Percentiles rank a stretch among this genome's conserved stretches.
Conservation (phyloP, 805 yeast species). For the Saccharomycopsis babjevae region DNA sequence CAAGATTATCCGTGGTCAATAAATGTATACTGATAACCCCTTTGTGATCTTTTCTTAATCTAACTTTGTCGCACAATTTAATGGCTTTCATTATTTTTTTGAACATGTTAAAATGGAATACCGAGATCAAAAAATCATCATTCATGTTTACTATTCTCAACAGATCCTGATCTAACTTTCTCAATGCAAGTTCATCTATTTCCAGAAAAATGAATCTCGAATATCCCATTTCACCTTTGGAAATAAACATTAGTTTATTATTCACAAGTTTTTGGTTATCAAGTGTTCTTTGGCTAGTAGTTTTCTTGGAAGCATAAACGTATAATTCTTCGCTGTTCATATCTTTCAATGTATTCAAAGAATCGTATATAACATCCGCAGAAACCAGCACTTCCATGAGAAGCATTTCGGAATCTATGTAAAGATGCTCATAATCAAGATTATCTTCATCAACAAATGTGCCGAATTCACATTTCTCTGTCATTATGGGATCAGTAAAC, state of each 20-base stretch:
- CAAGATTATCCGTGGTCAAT: slow-evolving; percentile 24
- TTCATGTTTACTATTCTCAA: slow-evolving; percentile 21
- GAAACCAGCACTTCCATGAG: slow-evolving; percentile 42
- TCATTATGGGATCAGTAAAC: slow-evolving; percentile 43
- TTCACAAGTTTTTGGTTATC: slow-evolving; percentile 25
- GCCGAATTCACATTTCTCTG: slow-evolving; percentile 47
- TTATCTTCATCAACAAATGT: slow-evolving; percentile 32
- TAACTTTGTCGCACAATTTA: slow-evolving; percentile 40
- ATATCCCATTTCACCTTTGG: slow-evolving; percentile 64
- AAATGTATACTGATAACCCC: slow-evolving; percentile 41
- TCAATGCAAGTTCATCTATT: slow-evolving; percentile 47
- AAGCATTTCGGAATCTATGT: slow-evolving; percentile 34
- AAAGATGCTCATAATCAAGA: slow-evolving; percentile 23
- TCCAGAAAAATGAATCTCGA: slow-evolving; percentile 59
- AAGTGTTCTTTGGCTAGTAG: slow-evolving; percentile 22
- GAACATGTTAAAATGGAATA: slow-evolving; percentile 41
- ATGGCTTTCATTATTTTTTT: slow-evolving; percentile 40
- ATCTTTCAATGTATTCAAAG: slow-evolving; percentile 47
- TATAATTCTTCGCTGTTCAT: slow-evolving; percentile 42
- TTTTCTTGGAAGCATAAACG: slow-evolving; percentile 30
- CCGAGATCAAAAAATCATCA: slow-evolving; percentile 31
- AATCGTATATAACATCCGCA: slow-evolving; percentile 43
- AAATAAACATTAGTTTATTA: slow-evolving; percentile 44
- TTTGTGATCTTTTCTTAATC: slow-evolving; percentile 43
- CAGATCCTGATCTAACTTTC: slow-evolving; percentile 23